Evolutionary conservation across 208 protist genomes (phyloP), one percentile per base, ranked within the genome.

Genomic region (Strigomonas culicis): DNA sequence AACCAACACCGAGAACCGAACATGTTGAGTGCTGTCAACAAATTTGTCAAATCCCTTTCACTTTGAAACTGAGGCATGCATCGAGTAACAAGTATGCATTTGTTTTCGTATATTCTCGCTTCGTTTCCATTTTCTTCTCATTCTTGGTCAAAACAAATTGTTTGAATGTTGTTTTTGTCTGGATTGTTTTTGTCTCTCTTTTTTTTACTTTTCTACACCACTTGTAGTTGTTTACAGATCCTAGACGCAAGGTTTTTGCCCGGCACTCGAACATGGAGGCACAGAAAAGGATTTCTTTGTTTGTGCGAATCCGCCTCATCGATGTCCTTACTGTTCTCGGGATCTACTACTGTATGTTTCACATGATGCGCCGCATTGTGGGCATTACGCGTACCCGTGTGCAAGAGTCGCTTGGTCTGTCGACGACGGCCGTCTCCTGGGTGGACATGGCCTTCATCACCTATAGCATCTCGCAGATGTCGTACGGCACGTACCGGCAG

Each of bases 391-490:
- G 74, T n/a, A 52, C 52, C 15, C 47, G 71, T 8, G 69, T 83
- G 49, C 49, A 83, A 49, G 21, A 49, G 28, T 73, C 79, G 22
- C 63, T 68, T 0, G 63, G 61, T 19, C 21, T 83, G 10, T 68
- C 73, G 17, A 22, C 60, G 15, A 22, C 65, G 22, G 49, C 49
- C 7, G 43, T 66, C 17, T 74, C 64, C 15, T 49, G 77, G 47
- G 62, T 77, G 17, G 77, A 83, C 30, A 83, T 58, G 4, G 39
- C 60, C 17, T 83, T 77, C 57, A 22, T 71, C 21, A 69, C 69
- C 13, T 83, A 83, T 49, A 64, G 66, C 27, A 4, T 79, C 63
- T 68, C 66, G n/a, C 77, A 83, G 55, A 39, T 83, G 19, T n/a
- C 49, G 0, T 80, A 83, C 56, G 59, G 51, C n/a, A 46, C 50